phyloP scores from a whole-genome alignment of 139 green algal species.

The Pseudopediastrum boryanum region DNA sequence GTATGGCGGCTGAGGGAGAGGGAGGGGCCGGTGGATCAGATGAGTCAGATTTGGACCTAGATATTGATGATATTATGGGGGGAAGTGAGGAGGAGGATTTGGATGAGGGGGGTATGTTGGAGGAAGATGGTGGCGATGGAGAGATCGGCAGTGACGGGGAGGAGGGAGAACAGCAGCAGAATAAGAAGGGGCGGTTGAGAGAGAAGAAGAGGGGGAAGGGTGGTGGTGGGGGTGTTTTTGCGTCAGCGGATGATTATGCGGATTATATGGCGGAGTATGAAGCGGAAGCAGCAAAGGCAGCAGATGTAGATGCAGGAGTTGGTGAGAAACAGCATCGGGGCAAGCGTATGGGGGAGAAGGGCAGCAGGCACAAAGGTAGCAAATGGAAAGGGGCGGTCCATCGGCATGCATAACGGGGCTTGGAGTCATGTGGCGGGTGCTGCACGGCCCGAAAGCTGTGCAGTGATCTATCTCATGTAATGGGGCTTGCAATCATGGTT shows the following conservation, averaged over 20 bases:
- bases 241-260: constrained; percentile 63
- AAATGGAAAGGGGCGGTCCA: no score
- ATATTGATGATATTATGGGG: not conserved
- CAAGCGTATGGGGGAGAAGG: no score
- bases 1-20: not conserved
- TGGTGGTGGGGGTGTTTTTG: constrained; percentile 56
- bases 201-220: not conserved
- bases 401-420: no score
- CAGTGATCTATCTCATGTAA: no score
- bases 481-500: no score
- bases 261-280: constrained; percentile 25
- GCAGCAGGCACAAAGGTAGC: no score
- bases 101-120: not conserved
- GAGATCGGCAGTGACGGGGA: not conserved
- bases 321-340: no score
- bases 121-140: not conserved
- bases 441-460: no score
- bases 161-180: constrained; percentile 3
- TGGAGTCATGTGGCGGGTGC: no score
- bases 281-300: constrained; percentile 8
- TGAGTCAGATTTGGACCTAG: constrained; percentile 7
- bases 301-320: no score
- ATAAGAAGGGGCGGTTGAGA: constrained; percentile 2
- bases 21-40: not conserved
- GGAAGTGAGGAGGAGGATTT: no score